Evolutionary conservation across 805 yeast genomes (phyloP).

Genomic region (Candida koratica): DNA sequence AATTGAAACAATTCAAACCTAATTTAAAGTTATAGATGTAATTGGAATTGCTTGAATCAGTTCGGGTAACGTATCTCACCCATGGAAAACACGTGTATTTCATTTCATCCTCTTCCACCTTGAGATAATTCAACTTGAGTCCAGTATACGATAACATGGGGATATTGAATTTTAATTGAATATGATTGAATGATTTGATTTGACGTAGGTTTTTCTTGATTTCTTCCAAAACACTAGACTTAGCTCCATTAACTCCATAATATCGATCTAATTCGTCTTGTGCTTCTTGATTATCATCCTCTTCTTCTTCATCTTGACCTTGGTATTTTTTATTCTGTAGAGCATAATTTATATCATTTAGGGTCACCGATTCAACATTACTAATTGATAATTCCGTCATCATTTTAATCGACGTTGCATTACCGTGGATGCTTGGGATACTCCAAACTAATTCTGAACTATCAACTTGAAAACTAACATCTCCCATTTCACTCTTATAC

Average conservation of each 20-base stretch:
- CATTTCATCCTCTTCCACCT: conserved; percentile 59
- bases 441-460: conserved; percentile 70
- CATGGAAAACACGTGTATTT: conserved; percentile 73
- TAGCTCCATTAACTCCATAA: conserved; percentile 36
- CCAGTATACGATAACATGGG: conserved; percentile 62
- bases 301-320: conserved; percentile 4
- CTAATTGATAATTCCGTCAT: conserved; percentile 41
- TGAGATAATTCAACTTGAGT: conserved; percentile 59
- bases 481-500: conserved; percentile 69
- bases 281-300: conserved; percentile 25
- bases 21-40: conserved; percentile 23
- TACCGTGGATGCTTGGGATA: conserved; percentile 64
- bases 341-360: conserved; percentile 6
- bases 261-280: conserved; percentile 29
- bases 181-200: conserved; percentile 19
- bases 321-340: conserved; percentile 4
- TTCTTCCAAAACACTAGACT: conserved; percentile 24
- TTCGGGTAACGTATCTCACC: conserved; percentile 44
- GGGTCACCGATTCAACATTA: conserved; percentile 2
- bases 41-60: conserved; percentile 5
- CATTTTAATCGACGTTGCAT: conserved; percentile 45
- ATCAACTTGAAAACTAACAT: conserved; percentile 68
- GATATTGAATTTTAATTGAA: conserved; percentile 28
- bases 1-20: conserved; percentile 18
- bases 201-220: conserved; percentile 14